These are phyloP conservation scores for Mentha longifolia DNA, from an alignment of 257 asterid species.

Conservation along the genomic window DNA sequence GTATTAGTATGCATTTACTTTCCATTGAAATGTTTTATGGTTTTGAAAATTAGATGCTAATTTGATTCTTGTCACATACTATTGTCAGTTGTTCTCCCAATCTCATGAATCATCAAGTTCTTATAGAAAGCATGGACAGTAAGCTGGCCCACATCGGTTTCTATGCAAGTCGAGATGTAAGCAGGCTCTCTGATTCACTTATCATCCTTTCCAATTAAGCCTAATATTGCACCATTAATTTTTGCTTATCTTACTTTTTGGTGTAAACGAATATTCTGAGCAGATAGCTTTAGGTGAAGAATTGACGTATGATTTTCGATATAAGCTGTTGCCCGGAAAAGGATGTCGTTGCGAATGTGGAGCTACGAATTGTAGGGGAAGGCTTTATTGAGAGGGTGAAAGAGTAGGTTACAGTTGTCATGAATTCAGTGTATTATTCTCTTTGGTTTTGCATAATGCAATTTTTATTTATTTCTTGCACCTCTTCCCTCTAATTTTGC, in stretches of 20 bases:
- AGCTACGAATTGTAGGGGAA: conserved; percentile 88
- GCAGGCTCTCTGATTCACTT: conserved; percentile 25
- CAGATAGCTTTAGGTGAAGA: conserved; percentile 94
- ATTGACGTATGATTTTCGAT: conserved; percentile 73
- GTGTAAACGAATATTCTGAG: conserved; percentile 31
- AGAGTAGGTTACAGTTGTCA: not conserved
- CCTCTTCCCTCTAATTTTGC: conserved; percentile 2
- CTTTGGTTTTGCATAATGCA: conserved; percentile 22
- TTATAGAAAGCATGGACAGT: conserved; percentile 95
- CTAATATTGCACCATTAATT: not conserved
- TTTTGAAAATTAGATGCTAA: conserved; percentile 12
- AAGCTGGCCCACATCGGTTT: conserved; percentile 87
- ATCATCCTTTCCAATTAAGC: not conserved
- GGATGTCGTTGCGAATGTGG: conserved; percentile 87
- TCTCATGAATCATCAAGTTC: conserved; percentile 92
- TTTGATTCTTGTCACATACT: conserved; percentile 27
- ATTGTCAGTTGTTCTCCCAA: conserved; percentile 84
- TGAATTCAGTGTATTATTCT: conserved; percentile 8
- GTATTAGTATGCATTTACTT: not conserved
- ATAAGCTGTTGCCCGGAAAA: conserved; percentile 68
- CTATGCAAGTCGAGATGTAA: conserved; percentile 91
- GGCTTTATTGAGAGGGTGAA: conserved; percentile 50
- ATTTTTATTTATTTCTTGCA: not conserved
- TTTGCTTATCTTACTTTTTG: not conserved
- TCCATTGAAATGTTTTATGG: not conserved